phyloP scores from a whole-genome alignment of 108 stramenopile genomes.

The Nitzschia inconspicua region DNA sequence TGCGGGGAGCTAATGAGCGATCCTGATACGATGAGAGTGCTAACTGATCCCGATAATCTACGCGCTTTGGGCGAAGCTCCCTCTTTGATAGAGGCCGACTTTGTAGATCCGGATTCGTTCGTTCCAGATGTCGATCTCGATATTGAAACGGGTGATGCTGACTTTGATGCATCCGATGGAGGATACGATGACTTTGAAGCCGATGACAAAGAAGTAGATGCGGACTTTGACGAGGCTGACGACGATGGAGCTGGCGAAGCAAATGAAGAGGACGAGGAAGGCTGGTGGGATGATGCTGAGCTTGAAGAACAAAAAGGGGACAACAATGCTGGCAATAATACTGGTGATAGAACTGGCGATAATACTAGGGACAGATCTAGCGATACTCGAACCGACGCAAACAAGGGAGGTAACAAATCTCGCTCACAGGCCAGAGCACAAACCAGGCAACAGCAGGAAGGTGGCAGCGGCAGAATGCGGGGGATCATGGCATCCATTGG shows the following conservation, averaged over 20 bases:
- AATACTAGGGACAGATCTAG: background rate
- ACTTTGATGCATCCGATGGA: conserved; percentile 12
- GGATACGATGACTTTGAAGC: background rate
- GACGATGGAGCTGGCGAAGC: background rate
- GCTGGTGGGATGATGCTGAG: conserved; percentile 17
- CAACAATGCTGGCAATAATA: conserved; percentile 1
- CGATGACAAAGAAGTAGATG: conserved; percentile 10
- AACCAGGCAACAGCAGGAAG: background rate
- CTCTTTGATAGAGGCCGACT: conserved; percentile 41
- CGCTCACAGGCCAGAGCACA: conserved; percentile 8
- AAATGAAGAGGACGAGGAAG: conserved; percentile 2
- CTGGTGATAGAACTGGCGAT: background rate
- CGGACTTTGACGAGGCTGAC: background rate
- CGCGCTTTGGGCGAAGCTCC: conserved; percentile 50
- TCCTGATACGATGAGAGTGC: conserved; percentile 51
- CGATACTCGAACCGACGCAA: background rate
- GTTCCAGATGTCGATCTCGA: conserved; percentile 25
- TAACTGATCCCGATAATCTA: conserved; percentile 54
- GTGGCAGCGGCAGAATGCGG: conserved; percentile 10
- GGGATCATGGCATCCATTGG: conserved; percentile 34
- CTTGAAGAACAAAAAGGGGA: conserved; percentile 8
- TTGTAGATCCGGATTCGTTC: conserved; percentile 35
- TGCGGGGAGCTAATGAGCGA: conserved; percentile 49
- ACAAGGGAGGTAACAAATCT: background rate
- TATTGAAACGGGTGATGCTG: conserved; percentile 22